Percentiles rank a stretch among this genome's conserved stretches.
phyloP scores from a whole-genome alignment of 2,329 filamentous ascomycete species.

The Coleophoma cylindrospora region DNA sequence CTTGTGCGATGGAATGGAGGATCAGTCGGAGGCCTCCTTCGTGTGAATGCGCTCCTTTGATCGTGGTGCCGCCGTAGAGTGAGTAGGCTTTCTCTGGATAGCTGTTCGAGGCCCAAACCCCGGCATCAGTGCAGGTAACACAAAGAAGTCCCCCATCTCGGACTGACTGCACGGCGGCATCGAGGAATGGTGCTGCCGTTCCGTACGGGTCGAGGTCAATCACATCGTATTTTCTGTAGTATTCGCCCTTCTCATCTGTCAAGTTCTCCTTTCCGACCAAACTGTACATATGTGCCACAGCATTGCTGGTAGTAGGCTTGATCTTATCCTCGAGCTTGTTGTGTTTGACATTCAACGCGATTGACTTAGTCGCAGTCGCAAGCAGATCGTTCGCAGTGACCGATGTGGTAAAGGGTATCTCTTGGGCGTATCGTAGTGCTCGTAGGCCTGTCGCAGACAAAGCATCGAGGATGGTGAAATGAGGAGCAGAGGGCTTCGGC shows the following conservation, averaged over 20 bases:
- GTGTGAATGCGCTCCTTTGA: slow-evolving; percentile 82
- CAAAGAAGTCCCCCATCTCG: slow-evolving; percentile 84
- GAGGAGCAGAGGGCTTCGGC: neutral
- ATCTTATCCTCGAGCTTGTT: slow-evolving; percentile 72
- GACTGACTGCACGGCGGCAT: slow-evolving; percentile 82
- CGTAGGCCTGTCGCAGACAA: slow-evolving; percentile 90
- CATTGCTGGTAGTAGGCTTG: slow-evolving; percentile 71
- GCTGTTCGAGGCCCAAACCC: slow-evolving; percentile 88
- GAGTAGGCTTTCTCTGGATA: slow-evolving; percentile 93
- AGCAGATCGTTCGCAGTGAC: slow-evolving; percentile 91
- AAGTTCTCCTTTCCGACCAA: slow-evolving; percentile 44
- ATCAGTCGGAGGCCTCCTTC: slow-evolving; percentile 87
- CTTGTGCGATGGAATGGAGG: slow-evolving; percentile 72
- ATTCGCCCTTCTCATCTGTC: slow-evolving; percentile 19
- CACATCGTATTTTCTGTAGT: slow-evolving; percentile 72
- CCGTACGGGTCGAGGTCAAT: slow-evolving; percentile 97
- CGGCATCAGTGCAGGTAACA: slow-evolving; percentile 94
- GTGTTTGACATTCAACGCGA: slow-evolving; percentile 78
- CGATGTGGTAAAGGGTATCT: slow-evolving; percentile 77
- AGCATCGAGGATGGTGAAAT: slow-evolving; percentile 87
- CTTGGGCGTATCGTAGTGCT: slow-evolving; percentile 84
- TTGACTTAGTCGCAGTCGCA: slow-evolving; percentile 69
- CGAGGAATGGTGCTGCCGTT: slow-evolving; percentile 86
- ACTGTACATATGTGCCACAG: slow-evolving; percentile 86
- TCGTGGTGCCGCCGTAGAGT: slow-evolving; percentile 84